Conservation (phyloP, 2,329 filamentous ascomycete species). For the Plenodomus tracheiphilus region DNA sequence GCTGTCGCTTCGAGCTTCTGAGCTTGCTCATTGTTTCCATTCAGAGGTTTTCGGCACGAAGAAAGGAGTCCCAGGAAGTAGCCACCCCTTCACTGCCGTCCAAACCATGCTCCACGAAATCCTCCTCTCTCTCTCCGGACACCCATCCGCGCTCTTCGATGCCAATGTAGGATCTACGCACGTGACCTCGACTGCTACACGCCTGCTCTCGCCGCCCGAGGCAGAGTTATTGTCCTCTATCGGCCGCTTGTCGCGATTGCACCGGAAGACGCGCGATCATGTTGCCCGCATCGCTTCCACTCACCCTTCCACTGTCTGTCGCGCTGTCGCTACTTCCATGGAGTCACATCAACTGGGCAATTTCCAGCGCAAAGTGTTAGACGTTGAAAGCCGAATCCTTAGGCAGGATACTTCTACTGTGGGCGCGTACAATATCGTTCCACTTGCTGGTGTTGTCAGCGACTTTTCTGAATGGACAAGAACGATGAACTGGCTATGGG, state of each 20-base stretch:
- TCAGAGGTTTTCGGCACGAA: slow-evolving; percentile 25
- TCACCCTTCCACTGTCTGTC: slow-evolving; percentile 81
- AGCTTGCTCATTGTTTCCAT: slow-evolving; percentile 36
- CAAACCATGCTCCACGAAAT: slow-evolving; percentile 92
- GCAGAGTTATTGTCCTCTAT: slow-evolving; percentile 77
- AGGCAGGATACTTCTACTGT: slow-evolving; percentile 76
- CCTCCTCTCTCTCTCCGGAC: slow-evolving; percentile 91
- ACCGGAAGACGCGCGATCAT: slow-evolving; percentile 70
- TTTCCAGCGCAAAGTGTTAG: slow-evolving; percentile 82
- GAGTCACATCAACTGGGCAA: slow-evolving; percentile 72
- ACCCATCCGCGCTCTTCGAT: slow-evolving; percentile 85
- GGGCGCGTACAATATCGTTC: slow-evolving; percentile 91
- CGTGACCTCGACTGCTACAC: slow-evolving; percentile 43
- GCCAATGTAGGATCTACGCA: slow-evolving; percentile 46
- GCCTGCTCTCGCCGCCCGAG: slow-evolving; percentile 73
- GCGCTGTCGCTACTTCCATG: slow-evolving; percentile 81
- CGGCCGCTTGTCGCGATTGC: slow-evolving; percentile 75
- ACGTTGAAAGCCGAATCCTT: slow-evolving; percentile 80
- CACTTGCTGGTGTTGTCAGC: slow-evolving; percentile 78
- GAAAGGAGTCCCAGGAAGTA: slow-evolving; percentile 11
- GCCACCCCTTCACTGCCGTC: slow-evolving; percentile 15
- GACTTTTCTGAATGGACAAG: slow-evolving; percentile 89
- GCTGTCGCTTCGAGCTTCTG: slow-evolving; percentile 41
- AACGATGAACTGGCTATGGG: slow-evolving; percentile 83
- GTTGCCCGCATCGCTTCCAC: slow-evolving; percentile 68